Evolutionary conservation across 352 stramenopile genomes (phyloP).

Genomic region (Globisporangium apiculatum): DNA sequence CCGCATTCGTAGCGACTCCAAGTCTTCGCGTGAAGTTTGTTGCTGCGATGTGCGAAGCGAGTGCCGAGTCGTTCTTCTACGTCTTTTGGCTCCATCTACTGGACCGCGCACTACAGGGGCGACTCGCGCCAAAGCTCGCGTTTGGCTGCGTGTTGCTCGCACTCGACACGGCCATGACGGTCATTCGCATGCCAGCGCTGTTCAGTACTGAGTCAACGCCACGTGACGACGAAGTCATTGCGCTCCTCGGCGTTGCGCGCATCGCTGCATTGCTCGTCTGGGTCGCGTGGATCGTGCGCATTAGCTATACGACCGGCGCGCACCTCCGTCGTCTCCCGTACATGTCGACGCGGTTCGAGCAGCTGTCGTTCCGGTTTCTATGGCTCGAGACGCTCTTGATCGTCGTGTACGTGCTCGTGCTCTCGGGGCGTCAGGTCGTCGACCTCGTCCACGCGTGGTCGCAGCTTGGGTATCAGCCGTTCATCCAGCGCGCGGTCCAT

Average conservation of each 20-base stretch:
- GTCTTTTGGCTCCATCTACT: conserved; percentile 79
- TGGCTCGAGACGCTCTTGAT: conserved; percentile 72
- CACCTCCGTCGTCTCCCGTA: conserved; percentile 72
- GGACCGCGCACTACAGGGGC: conserved; percentile 21
- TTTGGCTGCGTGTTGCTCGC: conserved; percentile 41
- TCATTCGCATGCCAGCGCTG: conserved; percentile 56
- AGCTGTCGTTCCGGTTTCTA: conserved; percentile 84
- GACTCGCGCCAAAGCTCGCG: conserved; percentile 22
- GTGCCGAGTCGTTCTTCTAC: conserved; percentile 70
- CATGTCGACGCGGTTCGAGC: conserved; percentile 81
- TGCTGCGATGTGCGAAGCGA: conserved; percentile 56
- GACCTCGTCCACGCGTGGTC: conserved; percentile 58
- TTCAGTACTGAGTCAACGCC: conserved; percentile 2
- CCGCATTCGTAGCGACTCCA: conserved; percentile 46
- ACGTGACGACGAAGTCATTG: conserved; percentile 46
- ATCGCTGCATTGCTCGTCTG: conserved; percentile 57
- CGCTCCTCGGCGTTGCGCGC: conserved; percentile 54
- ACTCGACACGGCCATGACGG: conserved; percentile 51
- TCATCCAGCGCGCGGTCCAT: conserved; percentile 64
- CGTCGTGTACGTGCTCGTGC: conserved; percentile 60
- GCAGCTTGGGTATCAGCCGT: conserved; percentile 53
- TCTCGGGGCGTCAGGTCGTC: conserved; percentile 65
- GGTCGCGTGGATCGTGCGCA: conserved; percentile 62
- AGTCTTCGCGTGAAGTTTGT: conserved; percentile 60
- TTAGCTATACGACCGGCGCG: conserved; percentile 42